Percentiles rank a stretch among this genome's conserved stretches.
phyloP scores from a whole-genome alignment of 148 eudicot genomes.

The Polygonum aviculare region DNA sequence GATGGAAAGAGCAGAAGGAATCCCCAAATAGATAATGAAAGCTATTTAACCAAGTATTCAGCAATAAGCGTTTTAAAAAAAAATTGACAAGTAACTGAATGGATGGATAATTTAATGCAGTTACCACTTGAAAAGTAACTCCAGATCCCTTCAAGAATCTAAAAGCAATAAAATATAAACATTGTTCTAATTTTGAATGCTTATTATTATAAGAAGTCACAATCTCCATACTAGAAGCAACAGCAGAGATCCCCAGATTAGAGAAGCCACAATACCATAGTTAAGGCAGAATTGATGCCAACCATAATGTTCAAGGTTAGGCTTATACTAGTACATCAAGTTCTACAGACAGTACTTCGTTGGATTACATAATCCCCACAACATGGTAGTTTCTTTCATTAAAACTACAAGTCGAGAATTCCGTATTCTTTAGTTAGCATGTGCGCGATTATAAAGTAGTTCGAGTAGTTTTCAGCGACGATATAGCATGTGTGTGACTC shows the following conservation, averaged over 20 bases:
- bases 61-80: background rate
- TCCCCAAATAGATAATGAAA: background rate
- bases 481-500: too few species aligned
- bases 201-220: background rate
- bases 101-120: background rate
- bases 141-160: background rate
- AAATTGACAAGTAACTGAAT: background rate
- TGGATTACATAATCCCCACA: too few species aligned
- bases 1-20: background rate
- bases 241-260: background rate
- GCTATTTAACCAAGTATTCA: background rate
- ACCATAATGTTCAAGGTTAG: too few species aligned
- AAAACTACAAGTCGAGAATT: too few species aligned
- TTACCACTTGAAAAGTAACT: background rate
- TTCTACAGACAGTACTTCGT: background rate
- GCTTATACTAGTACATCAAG: background rate
- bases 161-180: background rate
- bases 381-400: too few species aligned
- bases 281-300: too few species aligned
- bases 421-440: too few species aligned
- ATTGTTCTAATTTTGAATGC: background rate
- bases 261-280: background rate
- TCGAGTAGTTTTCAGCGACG: too few species aligned
- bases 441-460: too few species aligned
- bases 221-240: background rate